Evolutionary conservation across 139 green algal species (phyloP).

Genomic region (Astrephomene gubernaculifera): DNA sequence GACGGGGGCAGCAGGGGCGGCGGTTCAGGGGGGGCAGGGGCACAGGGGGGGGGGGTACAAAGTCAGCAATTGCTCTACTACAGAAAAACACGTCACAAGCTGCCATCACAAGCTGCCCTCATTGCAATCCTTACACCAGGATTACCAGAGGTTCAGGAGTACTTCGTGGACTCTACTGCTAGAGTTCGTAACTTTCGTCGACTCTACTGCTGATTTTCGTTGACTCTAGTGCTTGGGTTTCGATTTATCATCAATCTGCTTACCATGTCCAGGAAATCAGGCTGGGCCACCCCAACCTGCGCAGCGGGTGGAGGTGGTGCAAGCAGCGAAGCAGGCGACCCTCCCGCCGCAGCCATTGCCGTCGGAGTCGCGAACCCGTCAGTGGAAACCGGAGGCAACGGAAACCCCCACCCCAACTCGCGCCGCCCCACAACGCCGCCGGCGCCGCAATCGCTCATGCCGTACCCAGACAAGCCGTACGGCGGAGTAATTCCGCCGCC

Average conservation of each 20-base stretch:
- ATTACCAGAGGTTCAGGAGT: too few species aligned
- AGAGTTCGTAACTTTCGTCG: too few species aligned
- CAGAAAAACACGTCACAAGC: too few species aligned
- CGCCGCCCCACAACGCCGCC: background rate
- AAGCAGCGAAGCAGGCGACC: too few species aligned
- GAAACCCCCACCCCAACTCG: background rate
- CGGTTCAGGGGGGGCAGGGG: conserved; percentile 56
- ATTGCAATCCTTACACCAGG: too few species aligned
- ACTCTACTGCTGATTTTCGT: too few species aligned
- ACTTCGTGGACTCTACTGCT: too few species aligned
- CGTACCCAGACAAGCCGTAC: background rate
- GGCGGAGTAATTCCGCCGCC: background rate
- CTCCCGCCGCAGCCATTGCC: background rate
- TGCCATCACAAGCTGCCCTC: too few species aligned
- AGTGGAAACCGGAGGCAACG: background rate
- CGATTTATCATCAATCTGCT: too few species aligned
- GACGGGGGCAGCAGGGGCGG: conserved; percentile 1
- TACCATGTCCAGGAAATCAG: conserved; percentile 87
- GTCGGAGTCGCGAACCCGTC: background rate
- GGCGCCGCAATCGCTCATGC: background rate
- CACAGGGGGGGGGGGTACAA: conserved; percentile 30
- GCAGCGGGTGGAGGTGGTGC: too few species aligned
- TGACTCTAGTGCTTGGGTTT: too few species aligned
- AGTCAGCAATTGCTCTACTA: too few species aligned
- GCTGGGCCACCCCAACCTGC: conserved; percentile 36